phyloP scores from a whole-genome alignment of 2,329 filamentous ascomycete genomes.

The Alternaria infectoria region DNA sequence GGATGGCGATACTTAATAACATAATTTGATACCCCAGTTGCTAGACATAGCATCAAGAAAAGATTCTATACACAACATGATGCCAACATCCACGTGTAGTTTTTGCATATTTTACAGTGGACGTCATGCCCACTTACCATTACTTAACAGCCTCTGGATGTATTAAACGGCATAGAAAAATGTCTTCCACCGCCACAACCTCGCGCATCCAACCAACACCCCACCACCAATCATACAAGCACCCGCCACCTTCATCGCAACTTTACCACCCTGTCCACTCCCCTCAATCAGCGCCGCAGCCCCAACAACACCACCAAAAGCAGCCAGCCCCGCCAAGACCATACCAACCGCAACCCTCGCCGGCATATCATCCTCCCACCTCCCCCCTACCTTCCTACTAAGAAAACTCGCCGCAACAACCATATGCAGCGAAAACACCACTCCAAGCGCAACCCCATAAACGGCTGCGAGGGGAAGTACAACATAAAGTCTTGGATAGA shows the following conservation, averaged over 20 bases:
- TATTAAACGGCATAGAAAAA: no score
- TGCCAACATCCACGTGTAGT: background rate
- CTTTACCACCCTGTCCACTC: background rate
- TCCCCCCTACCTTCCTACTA: background rate
- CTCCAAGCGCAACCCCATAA: slow-evolving; percentile 16
- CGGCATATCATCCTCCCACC: slow-evolving; percentile 6
- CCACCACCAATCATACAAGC: background rate
- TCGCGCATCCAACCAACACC: background rate
- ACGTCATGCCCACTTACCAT: no score
- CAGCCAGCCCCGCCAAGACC: slow-evolving; percentile 4
- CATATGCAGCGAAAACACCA: background rate
- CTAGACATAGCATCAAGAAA: background rate
- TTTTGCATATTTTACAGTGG: background rate
- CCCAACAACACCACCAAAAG: slow-evolving; percentile 10
- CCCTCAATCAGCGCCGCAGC: slow-evolving; percentile 12
- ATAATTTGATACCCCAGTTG: slow-evolving; percentile 3
- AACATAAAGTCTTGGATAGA: background rate
- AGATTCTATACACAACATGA: background rate
- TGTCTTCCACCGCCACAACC: background rate
- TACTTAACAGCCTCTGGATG: no score
- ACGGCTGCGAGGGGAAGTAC: background rate
- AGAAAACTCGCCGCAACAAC: background rate
- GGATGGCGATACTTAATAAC: background rate
- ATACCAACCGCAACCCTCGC: slow-evolving; percentile 4
- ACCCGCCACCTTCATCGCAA: slow-evolving; percentile 4